phyloP scores from a whole-genome alignment of 2,329 filamentous ascomycete genomes.

The Botryotinia narcissicola region DNA sequence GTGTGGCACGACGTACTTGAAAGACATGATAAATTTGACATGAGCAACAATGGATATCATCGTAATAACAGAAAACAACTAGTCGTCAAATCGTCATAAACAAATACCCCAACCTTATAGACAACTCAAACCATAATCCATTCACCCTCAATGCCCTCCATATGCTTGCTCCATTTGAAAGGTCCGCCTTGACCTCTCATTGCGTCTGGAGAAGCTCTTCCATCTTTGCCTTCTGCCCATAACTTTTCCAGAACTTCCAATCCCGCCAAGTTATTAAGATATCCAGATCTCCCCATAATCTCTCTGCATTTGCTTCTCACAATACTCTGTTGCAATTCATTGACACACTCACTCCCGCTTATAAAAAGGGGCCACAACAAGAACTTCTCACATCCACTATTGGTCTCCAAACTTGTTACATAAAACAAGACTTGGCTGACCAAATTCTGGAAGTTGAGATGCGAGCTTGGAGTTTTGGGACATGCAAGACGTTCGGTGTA shows the following conservation, averaged over 20 bases:
- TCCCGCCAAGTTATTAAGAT: conserved; percentile 88
- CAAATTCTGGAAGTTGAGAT: conserved; percentile 77
- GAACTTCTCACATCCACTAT: conserved; percentile 76
- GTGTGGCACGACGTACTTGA: not conserved
- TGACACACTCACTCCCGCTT: conserved; percentile 83
- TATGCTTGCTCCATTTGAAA: conserved; percentile 36
- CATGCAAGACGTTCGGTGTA: conserved; percentile 86
- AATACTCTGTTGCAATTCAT: conserved; percentile 72
- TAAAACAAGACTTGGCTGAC: conserved; percentile 82
- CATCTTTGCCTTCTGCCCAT: conserved; percentile 52
- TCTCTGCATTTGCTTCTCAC: conserved; percentile 79
- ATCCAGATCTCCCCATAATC: conserved; percentile 84
- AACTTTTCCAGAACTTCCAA: conserved; percentile 82
- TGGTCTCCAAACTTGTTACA: conserved; percentile 73
- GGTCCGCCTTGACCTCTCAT: conserved; percentile 24
- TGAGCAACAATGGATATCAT: not conserved
- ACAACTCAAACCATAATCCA: conserved; percentile 62
- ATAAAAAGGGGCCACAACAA: conserved; percentile 92
- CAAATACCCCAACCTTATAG: not conserved
- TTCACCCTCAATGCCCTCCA: conserved; percentile 52
- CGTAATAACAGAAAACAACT: not conserved
- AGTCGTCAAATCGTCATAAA: not conserved
- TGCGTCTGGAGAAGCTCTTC: conserved; percentile 9
- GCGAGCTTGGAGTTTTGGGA: conserved; percentile 67
- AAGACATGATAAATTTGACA: not conserved